Evolutionary conservation across 2,329 filamentous ascomycete genomes (phyloP), one percentile per base, ranked within the genome.

Genomic region (Pyrenophora teres): DNA sequence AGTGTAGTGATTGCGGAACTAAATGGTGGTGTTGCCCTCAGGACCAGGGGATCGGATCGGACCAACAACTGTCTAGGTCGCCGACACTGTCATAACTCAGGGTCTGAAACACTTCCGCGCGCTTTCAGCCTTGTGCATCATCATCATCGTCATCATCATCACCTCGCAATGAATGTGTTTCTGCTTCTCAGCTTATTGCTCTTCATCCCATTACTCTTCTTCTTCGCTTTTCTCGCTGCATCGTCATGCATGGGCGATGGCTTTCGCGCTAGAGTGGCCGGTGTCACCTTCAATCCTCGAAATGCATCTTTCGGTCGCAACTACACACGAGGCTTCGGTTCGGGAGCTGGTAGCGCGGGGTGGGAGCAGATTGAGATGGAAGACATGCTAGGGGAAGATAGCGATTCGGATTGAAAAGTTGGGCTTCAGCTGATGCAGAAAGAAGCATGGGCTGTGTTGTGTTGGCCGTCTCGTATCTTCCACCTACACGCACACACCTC

Each of bases 351-450:
- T 6, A 74, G 77, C 30, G 78, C 77, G 7, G 80, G 82, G 53
- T 85, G 82, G 65, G 83, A 86, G 64, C 82, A 85, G 56, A 85
- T 86, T 53, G 83, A 86, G 69, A 77, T 86, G 78, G 80, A 85
- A 55, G 80, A 83, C 50, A 83, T 85, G 80, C 72, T 85, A 47
- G 75, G 76, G 23, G 75, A 78, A 9, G 68, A 74, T 37, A 72
- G 60, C 46, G 61, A 67, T 3, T 57, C 75, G 35, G 63, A 69
- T 42, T 44, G 49, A 50, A 48, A 10, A 37, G 42, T 15, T 13
- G 13, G 15, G 13, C 15, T 15, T 15, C 15, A 15, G 15, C 9
- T 10, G 27, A n/a, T 31, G 19, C 12, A n/a, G 30, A 15, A 18
- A 44, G n/a, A 18, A 46, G 37, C 23, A 43, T 42, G 39, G 25